phyloP scores from a whole-genome alignment of 768 basidiomycete species.

The Suillus cothurnatus region DNA sequence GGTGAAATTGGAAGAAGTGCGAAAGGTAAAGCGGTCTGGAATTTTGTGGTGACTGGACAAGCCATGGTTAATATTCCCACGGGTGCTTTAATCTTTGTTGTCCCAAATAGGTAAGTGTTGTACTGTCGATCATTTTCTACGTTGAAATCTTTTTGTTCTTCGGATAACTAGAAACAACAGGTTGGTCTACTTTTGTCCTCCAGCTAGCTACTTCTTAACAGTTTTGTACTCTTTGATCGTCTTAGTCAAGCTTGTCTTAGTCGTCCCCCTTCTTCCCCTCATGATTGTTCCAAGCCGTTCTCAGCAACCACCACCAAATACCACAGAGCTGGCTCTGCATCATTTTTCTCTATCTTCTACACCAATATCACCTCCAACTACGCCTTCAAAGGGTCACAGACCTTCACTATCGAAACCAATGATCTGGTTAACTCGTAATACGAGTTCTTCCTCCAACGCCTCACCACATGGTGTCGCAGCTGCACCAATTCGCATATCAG shows the following conservation, averaged over 20 bases:
- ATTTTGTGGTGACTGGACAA: constrained; percentile 39
- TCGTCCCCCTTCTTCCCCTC: constrained; percentile 6
- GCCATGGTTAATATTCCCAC: constrained; percentile 10
- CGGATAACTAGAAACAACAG: constrained; percentile 4
- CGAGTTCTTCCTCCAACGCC: constrained; percentile 32
- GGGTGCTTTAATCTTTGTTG: constrained; percentile 20
- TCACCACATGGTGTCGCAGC: constrained; percentile 24
- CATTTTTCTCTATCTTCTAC: constrained; percentile 16
- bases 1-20: constrained; percentile 54
- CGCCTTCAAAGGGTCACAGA: constrained; percentile 32
- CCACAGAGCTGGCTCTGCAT: constrained; percentile 31
- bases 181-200: constrained; percentile 1
- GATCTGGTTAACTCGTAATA: constrained; percentile 44
- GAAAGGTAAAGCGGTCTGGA: constrained; percentile 50
- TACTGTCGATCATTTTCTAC: constrained; percentile 17
- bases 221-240: constrained; percentile 14
- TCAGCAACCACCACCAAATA: constrained; percentile 21
- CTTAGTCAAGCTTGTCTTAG: background rate
- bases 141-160: constrained; percentile 14
- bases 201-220: constrained; percentile 26
- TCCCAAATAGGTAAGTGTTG: constrained; percentile 27
- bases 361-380: constrained; percentile 32
- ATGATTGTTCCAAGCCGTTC: constrained; percentile 29
- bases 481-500: constrained; percentile 45
- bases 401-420: constrained; percentile 44